phyloP scores from a whole-genome alignment of 192 early-diverging fungal genomes.

The Backusella parvicylindrica region DNA sequence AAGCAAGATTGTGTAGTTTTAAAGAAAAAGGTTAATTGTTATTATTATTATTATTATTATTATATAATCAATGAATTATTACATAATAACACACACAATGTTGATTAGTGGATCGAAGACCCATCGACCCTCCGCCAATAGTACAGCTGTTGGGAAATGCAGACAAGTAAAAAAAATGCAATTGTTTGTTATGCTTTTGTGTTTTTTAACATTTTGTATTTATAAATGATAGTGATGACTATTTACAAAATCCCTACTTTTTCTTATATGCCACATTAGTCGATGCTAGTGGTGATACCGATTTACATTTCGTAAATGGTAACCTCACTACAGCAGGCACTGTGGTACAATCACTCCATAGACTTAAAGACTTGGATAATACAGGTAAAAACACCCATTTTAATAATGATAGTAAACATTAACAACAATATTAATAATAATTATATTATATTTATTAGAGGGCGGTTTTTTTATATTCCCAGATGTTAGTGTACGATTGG shows the following conservation, averaged over 20 bases:
- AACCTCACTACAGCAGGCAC: slow-evolving; percentile 90
- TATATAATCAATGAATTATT: neutral
- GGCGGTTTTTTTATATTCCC: slow-evolving; percentile 96
- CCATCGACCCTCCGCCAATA: slow-evolving; percentile 81
- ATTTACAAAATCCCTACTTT: slow-evolving; percentile 83
- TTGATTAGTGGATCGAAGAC: slow-evolving; percentile 63
- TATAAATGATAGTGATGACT: slow-evolving; percentile 11
- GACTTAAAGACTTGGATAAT: slow-evolving; percentile 81
- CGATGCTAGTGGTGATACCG: slow-evolving; percentile 67
- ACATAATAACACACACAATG: neutral
- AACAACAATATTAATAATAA: neutral
- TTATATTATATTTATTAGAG: slow-evolving; percentile 36
- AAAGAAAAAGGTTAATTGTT: slow-evolving; percentile 79
- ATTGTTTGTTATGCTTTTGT: slow-evolving; percentile 11
- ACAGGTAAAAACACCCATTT: slow-evolving; percentile 29
- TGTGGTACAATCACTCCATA: slow-evolving; percentile 88
- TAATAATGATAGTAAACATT: neutral
- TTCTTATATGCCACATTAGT: slow-evolving; percentile 93
- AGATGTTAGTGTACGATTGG: slow-evolving; percentile 91
- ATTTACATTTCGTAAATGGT: slow-evolving; percentile 84
- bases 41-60: neutral
- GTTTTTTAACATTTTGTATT: neutral
- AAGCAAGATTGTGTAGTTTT: slow-evolving; percentile 90
- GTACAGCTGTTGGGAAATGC: slow-evolving; percentile 38
- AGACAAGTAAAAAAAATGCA: slow-evolving; percentile 2